These are phyloP conservation scores for Penicillium sp. DNA, from an alignment of 2,329 filamentous ascomycete species.

Conservation along the genomic window DNA sequence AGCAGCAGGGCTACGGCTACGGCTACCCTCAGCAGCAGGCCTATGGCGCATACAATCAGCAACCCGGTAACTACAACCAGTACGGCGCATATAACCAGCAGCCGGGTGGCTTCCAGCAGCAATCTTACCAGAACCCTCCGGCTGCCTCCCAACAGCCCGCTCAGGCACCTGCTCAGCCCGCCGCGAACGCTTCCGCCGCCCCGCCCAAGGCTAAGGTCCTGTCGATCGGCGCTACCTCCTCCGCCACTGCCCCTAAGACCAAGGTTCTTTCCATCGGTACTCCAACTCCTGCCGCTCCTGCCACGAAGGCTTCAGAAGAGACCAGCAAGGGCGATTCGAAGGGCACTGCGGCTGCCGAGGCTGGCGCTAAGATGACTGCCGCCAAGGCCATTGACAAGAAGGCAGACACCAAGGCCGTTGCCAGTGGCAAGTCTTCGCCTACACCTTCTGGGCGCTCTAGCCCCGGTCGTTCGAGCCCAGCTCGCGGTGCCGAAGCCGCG, in stretches of 20 bases:
- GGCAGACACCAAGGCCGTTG: constrained; percentile 45
- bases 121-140: constrained; percentile 45
- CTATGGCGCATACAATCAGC: constrained; percentile 36
- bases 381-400: constrained; percentile 81
- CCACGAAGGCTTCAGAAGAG: constrained; percentile 46
- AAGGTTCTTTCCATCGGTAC: constrained; percentile 76
- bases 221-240: constrained; percentile 52
- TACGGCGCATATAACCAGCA: constrained; percentile 42
- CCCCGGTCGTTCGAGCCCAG: constrained; percentile 77
- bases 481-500: constrained; percentile 55
- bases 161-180: constrained; percentile 48
- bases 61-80: constrained; percentile 61
- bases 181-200: constrained; percentile 32
- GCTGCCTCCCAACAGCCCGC: constrained; percentile 39
- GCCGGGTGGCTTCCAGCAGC: constrained; percentile 61
- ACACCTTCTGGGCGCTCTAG: constrained; percentile 78
- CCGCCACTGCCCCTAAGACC: constrained; percentile 51
- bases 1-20: constrained; percentile 32
- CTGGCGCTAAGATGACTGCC: constrained; percentile 74
- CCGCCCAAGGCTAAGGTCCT: constrained; percentile 57
- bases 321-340: constrained; percentile 49
- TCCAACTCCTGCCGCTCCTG: constrained; percentile 34
- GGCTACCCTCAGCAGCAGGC: constrained; percentile 39
- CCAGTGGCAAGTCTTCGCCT: constrained; percentile 71
- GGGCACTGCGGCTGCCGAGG: constrained; percentile 54